Evolutionary conservation across 345 rosid genomes (phyloP), one percentile per base, ranked within the genome.

Genomic region (Viola odorata): DNA sequence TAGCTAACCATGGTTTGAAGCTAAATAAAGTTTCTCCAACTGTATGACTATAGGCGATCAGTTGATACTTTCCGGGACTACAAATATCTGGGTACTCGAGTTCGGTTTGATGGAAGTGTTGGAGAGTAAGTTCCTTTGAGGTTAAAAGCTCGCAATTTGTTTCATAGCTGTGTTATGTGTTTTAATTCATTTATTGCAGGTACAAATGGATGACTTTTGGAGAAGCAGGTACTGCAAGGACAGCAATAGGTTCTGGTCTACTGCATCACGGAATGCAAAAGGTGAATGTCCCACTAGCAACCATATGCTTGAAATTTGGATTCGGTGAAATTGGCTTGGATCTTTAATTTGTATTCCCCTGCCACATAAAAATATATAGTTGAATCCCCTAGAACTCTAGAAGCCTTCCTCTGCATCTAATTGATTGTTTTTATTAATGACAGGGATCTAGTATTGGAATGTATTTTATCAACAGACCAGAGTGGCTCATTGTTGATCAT

Each of bases 161-260:
- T 68, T 45, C 55, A 58, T 39, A 58, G 36, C 69, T 59, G 5
- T 12, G 38, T 58, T 37, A 67, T 57, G 47, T 23, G 40, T 60
- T 37, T 67, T 44, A 45, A 17, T 61, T 57, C 9, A 0, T 45
- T 56, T 41, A 23, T 52, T 12, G 17, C 41, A 73, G 99, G 70
- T 94, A 94, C 77, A 88, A 90, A 82, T 94, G 99, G 97, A 83
- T 94, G 88, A 94, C 99, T 17, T 94, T 78, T 74, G 95, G 97
- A 71, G 99, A 94, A 77, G 96, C 73, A 42, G 92, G 89, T 55
- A 85, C 95, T 37, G 96, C 96, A 47, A 86, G 97, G 54, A 73
- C 91, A 56, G 86, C 85, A 23, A 57, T 94, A 40, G 99, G 99
- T 72, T 88, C 97, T 62, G 97, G 86, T 58, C 81, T 94, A 51